Evolutionary conservation across 208 protist genomes (phyloP), one percentile per base, ranked within the genome.

Genomic region (Leishmania tropica): DNA sequence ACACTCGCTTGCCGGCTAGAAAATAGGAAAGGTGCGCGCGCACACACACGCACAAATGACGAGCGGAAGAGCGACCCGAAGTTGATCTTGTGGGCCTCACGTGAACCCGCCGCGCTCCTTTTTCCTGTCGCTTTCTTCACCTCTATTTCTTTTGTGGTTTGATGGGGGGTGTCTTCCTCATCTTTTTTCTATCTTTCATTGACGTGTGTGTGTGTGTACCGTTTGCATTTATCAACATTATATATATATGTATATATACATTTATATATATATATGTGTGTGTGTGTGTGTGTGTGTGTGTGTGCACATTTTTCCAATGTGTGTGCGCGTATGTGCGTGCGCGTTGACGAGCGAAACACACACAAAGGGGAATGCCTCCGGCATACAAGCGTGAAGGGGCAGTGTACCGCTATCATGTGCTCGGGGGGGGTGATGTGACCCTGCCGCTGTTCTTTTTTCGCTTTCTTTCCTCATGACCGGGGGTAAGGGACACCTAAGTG

Each of bases 121-220:
- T 67, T 37, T 5, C 60, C 7, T 37, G n/a, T 62, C 24, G 17
- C 21, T 80, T 51, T 65, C 31, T n/a, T 47, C 60, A 13, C 37
- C 35, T 62, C 35, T 28, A 28, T 45, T 68, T 48, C 0, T 70
- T 58, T 10, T 56, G 5, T 85, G 42, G 15, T 19, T 73, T 7
- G 24, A 8, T 60, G 56, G 0, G 56, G 24, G 5, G 56, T 1
- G 24, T 11, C 24, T 15, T 62, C 56, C 56, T 62, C 56, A 54
- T 83, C 40, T 71, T 48, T 79, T 60, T 47, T 75, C 31, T 67
- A 35, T 56, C 56, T 78, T 28, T 31, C 35, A 35, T 42, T 42
- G 48, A 42, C 24, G n/a, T 4, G 31, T 37, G 31, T 67, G n/a
- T 67, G 28, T 24, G 4, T 13, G 56, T 31, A 31, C 56, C 2